Conservation (phyloP, 2,329 filamentous ascomycete genomes). For the Apiospora phragmitis region DNA sequence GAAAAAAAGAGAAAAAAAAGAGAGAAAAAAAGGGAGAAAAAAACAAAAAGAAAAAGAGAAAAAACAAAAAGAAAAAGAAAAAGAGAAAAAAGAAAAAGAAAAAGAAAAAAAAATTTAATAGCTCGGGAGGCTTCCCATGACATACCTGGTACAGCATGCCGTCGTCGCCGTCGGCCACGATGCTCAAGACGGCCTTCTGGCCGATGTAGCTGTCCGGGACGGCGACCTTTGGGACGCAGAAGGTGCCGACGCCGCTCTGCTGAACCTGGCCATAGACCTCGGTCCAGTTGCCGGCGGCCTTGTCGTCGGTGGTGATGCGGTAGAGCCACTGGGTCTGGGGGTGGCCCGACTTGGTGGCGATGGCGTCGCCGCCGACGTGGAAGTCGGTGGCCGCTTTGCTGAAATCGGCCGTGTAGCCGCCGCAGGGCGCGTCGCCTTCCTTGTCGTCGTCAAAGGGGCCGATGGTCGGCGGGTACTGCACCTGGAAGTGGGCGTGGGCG, state of each 20-base stretch:
- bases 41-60: no score
- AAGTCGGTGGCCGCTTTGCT: slow-evolving; percentile 47
- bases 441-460: slow-evolving; percentile 49
- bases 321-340: slow-evolving; percentile 56
- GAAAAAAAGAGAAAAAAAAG: no score
- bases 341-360: slow-evolving; percentile 50
- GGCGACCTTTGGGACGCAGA: slow-evolving; percentile 51
- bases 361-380: slow-evolving; percentile 56
- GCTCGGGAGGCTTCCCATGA: neutral
- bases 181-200: slow-evolving; percentile 53
- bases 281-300: slow-evolving; percentile 51
- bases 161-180: slow-evolving; percentile 54
- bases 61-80: no score
- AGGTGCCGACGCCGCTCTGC: slow-evolving; percentile 55
- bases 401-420: slow-evolving; percentile 51
- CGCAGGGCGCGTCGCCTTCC: slow-evolving; percentile 52
- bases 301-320: slow-evolving; percentile 54
- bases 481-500: slow-evolving; percentile 54
- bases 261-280: slow-evolving; percentile 53
- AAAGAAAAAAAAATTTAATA: no score
- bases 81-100: no score
- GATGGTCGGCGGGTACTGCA: slow-evolving; percentile 48
- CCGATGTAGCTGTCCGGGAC: slow-evolving; percentile 53
- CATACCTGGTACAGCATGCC: slow-evolving; percentile 58
- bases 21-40: no score